Conservation (phyloP, 345 rosid species). For the Populus pruinosa region DNA sequence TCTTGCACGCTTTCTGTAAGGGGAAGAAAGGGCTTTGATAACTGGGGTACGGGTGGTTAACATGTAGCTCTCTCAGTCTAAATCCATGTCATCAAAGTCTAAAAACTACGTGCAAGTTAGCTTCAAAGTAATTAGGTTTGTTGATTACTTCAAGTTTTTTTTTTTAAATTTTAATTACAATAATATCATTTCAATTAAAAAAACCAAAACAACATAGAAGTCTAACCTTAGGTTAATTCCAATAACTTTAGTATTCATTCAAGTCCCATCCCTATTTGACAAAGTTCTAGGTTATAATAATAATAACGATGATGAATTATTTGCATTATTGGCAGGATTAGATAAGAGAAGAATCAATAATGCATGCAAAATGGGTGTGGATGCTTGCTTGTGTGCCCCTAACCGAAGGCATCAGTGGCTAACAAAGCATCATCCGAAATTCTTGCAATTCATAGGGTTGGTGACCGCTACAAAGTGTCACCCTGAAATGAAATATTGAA, state of each 20-base stretch:
- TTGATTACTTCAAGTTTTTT: too few relatives aligned
- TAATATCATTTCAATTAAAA: too few relatives aligned
- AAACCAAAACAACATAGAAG: too few relatives aligned
- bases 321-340: too few relatives aligned
- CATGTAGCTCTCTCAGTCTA: not conserved
- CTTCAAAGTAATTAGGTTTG: too few relatives aligned
- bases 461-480: not conserved
- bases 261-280: too few relatives aligned
- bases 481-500: not conserved
- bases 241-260: too few relatives aligned
- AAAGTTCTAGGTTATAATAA: too few relatives aligned
- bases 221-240: too few relatives aligned
- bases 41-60: not conserved
- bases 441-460: not conserved
- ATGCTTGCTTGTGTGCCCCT: constrained; percentile 5
- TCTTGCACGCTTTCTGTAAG: too few relatives aligned
- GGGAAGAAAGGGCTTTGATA: not conserved
- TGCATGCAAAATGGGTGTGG: not conserved
- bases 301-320: too few relatives aligned
- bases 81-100: not conserved
- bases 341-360: not conserved
- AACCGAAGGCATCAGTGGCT: constrained; percentile 7
- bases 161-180: too few relatives aligned
- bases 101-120: not conserved
- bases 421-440: not conserved